These are phyloP conservation scores for Elsinoe australis DNA, from an alignment of 2,329 filamentous ascomycete species.

Conservation along the genomic window DNA sequence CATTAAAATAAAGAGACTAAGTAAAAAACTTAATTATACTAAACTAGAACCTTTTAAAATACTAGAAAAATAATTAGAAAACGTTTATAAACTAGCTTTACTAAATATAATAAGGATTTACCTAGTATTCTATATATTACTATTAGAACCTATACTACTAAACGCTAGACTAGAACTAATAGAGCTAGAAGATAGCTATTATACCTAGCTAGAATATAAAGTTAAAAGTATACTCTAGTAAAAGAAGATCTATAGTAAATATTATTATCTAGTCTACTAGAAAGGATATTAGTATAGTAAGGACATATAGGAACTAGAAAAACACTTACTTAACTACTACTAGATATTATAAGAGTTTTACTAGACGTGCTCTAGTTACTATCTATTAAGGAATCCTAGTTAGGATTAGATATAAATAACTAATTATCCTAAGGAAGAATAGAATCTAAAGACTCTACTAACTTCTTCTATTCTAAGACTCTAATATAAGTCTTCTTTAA, in stretches of 20 bases:
- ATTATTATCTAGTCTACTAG: conserved; percentile 10
- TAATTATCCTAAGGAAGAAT: too few species aligned
- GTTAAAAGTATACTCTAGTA: neutral
- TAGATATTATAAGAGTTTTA: too few species aligned
- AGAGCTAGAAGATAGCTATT: neutral
- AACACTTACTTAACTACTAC: neutral
- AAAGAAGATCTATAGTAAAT: neutral
- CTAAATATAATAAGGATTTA: conserved; percentile 17
- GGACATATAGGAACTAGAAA: conserved; percentile 12
- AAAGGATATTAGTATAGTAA: conserved; percentile 10
- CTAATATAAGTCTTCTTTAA: too few species aligned
- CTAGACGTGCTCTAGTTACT: too few species aligned
- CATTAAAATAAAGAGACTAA: conserved; percentile 18
- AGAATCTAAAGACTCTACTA: too few species aligned
- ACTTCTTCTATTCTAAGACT: too few species aligned
- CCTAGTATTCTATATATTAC: conserved; percentile 19
- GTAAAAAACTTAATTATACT: conserved; percentile 17
- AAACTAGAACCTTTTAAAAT: conserved; percentile 19
- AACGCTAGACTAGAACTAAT: neutral
- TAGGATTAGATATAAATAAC: too few species aligned
- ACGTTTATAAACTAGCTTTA: conserved; percentile 18
- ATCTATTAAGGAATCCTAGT: too few species aligned
- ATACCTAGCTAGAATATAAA: neutral
- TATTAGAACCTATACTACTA: conserved; percentile 15
- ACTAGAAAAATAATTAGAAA: conserved; percentile 9